Evolutionary conservation across 2,329 filamentous ascomycete genomes (phyloP), one percentile per base, ranked within the genome.

Genomic region (Alternaria panax): DNA sequence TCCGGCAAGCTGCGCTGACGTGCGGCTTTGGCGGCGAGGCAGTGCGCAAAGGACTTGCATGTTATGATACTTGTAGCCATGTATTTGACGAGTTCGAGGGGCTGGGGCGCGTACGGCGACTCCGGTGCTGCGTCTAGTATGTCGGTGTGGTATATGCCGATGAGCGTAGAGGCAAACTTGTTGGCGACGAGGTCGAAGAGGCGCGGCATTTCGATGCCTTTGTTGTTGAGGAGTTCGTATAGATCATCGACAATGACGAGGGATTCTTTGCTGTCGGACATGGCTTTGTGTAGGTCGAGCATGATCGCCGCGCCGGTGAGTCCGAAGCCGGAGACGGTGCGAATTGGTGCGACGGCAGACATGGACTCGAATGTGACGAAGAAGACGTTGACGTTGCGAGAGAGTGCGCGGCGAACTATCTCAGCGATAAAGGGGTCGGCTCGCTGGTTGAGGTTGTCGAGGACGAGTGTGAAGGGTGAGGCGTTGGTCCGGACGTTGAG

Each of bases 61-160:
- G 86, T 88, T 59, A 98, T 84, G 53, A 98, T 86, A 4, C 92
- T 90, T 4, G 95, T 99, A n/a, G 93, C 92, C 58, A 97, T 88
- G 78, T 96, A 96, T 45, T 85, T 86, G 22, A 98, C 83, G 1
- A 93, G 81, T 1, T 88, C 88, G 12, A 96, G 83, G 0, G 92
- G 88, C 27, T 69, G 68, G 20, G 63, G 80, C 8, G 59, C 62
- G 25, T 78, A 80, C n/a, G 61, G 81, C 88, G 70, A 78, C 7
- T 75, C 73, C 0, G 56, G 51, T 2, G 28, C 43, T 34, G 57
- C 78, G 16, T 61, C 52, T 1, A 92, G 90, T 4, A 94, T 85
- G 78, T 98, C 94, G 52, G 85, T 82, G 80, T 98, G 95, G 77
- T 96, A 96, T 59, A 90, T 86, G 42, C 88, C 89, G 7, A 97